A percentile compares a stretch with the other conserved stretches of the same genome.
These are phyloP conservation scores for Salix arbutifolia DNA, from an alignment of 345 rosid species.

Conservation along the genomic window DNA sequence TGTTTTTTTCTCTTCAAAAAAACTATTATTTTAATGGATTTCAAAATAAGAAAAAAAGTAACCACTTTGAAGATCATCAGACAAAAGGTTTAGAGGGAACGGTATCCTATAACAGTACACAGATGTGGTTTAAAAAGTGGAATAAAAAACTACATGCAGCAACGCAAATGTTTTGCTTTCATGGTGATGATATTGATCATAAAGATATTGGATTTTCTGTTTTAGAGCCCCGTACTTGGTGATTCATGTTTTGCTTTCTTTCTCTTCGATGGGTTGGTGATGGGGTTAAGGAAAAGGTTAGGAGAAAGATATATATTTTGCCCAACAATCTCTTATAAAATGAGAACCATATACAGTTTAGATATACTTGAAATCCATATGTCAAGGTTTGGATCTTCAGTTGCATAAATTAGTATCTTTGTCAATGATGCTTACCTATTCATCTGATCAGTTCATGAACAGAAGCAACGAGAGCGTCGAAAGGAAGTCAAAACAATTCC, in stretches of 20 bases:
- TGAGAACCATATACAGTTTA: neutral
- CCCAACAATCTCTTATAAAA: neutral
- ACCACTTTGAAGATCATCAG: too few relatives aligned
- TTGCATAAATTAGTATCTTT: neutral
- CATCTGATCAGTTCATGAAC: neutral
- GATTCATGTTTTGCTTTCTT: neutral
- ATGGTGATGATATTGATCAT: too few relatives aligned
- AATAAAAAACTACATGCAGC: slow-evolving; percentile 12
- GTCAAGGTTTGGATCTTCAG: neutral
- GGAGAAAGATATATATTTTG: neutral
- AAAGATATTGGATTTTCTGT: neutral
- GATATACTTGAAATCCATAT: neutral
- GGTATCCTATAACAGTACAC: neutral
- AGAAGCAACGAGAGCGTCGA: too few relatives aligned
- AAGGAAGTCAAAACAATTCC: neutral
- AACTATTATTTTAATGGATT: too few relatives aligned
- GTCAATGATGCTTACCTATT: neutral
- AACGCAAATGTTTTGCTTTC: neutral
- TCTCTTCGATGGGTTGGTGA: neutral
- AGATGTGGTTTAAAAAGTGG: slow-evolving; percentile 36
- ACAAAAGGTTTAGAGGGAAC: neutral
- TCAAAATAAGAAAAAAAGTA: too few relatives aligned
- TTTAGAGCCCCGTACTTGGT: neutral
- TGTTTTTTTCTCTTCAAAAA: too few relatives aligned
- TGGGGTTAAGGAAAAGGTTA: neutral